phyloP scores from a whole-genome alignment of 2,329 filamentous ascomycete species.

The Alternaria panax region DNA sequence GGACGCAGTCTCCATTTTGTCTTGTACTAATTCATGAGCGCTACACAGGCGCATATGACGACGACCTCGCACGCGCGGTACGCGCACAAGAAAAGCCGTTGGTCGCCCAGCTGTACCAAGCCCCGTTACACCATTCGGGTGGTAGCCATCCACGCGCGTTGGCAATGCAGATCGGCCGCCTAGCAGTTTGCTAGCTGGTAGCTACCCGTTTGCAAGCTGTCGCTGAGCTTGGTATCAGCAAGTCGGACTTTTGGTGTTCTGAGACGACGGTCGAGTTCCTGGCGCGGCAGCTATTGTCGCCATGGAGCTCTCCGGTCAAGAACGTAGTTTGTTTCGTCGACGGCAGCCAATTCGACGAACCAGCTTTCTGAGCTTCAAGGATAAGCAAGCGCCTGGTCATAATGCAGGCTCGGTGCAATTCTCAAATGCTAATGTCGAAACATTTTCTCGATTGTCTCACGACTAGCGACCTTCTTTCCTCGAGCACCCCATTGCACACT shows the following conservation, averaged over 20 bases:
- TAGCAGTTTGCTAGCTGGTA: conserved; percentile 9
- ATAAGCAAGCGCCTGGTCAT: background rate
- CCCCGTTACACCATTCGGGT: background rate
- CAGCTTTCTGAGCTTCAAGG: background rate
- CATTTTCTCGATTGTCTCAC: background rate
- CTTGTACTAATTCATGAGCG: background rate
- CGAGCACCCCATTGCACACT: background rate
- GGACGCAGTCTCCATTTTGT: background rate
- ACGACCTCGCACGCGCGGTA: conserved; percentile 28
- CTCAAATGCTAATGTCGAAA: background rate
- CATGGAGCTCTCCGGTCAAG: no score
- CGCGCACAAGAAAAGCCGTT: background rate
- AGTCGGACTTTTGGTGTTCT: background rate
- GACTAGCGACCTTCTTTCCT: background rate
- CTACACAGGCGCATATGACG: background rate
- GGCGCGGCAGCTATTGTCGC: background rate
- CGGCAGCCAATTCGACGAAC: background rate
- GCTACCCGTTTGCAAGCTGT: conserved; percentile 16
- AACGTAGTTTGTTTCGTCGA: no score
- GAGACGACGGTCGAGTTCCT: background rate
- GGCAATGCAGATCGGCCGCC: background rate
- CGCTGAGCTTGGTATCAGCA: conserved; percentile 11
- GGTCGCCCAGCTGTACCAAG: conserved; percentile 25
- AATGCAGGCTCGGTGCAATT: background rate
- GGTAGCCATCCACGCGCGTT: conserved; percentile 7